Base-by-base conservation (phyloP, 306 rosid species). In the Cicer arietinum region DNA sequence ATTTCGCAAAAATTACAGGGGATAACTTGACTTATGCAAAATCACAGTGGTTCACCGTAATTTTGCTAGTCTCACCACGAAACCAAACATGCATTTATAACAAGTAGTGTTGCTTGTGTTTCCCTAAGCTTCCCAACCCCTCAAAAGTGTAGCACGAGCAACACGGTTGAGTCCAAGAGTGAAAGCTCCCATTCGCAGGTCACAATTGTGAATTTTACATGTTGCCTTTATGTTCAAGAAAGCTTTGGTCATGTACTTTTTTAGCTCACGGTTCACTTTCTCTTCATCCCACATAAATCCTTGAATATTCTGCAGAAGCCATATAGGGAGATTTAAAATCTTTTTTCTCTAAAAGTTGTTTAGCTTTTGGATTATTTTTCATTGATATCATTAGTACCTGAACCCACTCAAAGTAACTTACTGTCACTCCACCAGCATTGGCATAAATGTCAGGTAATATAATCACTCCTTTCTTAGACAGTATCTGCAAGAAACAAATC, bases 391-490 rank as follows among this genome's bases (percentile, higher is more conserved):
- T 25, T 25, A 25, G 79, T 51, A 90, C 92, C 90, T 90, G 94
- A 79, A 90, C 94, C 92, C 92, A 90, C 74, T 87, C 94, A 10
- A 90, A 90, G 85, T 90, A 90, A 88, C 92, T 90, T 14, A 84
- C 90, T 0, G 85, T 88, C 73, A 90, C 95, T 13, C 92, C 92
- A 43, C 95, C 90, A 6, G 89, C 59, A 79, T 89, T 89, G 14
- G 93, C 91, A 47, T 89, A 87, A 37, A 87, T 81, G 69, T 87
- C 89, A 0, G 91, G 94, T 64, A 89, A 76, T 80, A 87, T 69
- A 48, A 84, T 73, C 63, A 87, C 88, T 80, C 90, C 91, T 59
- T 87, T 89, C 75, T 76, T 80, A 46, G 86, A 85, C 54, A 87
- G 53, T 41, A 87, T 89, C 91, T 87, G 84, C 56, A 50, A 63